These are phyloP conservation scores for Podaxis sp. DNA, from an alignment of 768 basidiomycete species.

Conservation along the genomic window DNA sequence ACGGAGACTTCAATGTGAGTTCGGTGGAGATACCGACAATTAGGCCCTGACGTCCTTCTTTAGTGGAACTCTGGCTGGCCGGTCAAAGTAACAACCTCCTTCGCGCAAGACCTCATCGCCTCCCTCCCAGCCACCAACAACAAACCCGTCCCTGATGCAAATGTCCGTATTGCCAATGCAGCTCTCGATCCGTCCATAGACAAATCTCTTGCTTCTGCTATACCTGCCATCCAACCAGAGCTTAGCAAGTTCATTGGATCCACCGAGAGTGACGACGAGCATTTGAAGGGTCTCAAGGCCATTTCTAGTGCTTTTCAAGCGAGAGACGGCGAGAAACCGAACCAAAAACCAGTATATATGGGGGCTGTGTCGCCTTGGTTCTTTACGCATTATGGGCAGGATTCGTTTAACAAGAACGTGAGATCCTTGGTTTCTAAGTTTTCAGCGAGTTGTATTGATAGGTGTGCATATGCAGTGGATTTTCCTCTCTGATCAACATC, in stretches of 20 bases:
- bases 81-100: constrained; percentile 47
- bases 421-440: constrained; percentile 18
- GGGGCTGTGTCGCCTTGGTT: constrained; percentile 72
- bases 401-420: constrained; percentile 75
- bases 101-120: constrained; percentile 31
- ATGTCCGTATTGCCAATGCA: constrained; percentile 6
- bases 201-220: constrained; percentile 17
- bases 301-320: constrained; percentile 23
- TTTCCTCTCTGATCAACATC: constrained; percentile 65
- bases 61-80: constrained; percentile 87
- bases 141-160: neutral
- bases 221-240: constrained; percentile 24
- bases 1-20: constrained; percentile 61
- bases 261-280: constrained; percentile 51
- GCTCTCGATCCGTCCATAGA: constrained; percentile 15
- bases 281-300: constrained; percentile 42
- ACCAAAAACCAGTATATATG: constrained; percentile 37
- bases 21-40: neutral
- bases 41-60: constrained; percentile 10
- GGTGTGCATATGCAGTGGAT: constrained; percentile 44
- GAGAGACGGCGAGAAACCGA: constrained; percentile 26
- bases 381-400: constrained; percentile 70
- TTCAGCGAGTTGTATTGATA: neutral
- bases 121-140: neutral
- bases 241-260: constrained; percentile 43